Conservation (phyloP, 495 filamentous ascomycete species). For the Penicillium arizonense region DNA sequence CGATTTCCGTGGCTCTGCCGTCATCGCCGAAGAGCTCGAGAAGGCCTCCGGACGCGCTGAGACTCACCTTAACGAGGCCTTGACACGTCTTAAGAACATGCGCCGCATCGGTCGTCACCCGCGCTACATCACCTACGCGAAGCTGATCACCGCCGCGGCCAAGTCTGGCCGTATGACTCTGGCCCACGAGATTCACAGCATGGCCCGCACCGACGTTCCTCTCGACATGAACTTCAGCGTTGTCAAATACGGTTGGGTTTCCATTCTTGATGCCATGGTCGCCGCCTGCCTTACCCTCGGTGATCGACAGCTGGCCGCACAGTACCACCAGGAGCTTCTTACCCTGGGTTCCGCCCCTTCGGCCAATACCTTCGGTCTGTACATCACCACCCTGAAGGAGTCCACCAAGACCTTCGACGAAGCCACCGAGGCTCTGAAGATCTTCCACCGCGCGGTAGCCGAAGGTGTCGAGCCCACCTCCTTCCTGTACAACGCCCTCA, state of each 20-base stretch:
- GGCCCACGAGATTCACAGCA: constrained; percentile 80
- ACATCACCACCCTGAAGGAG: constrained; percentile 96
- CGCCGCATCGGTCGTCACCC: constrained; percentile 88
- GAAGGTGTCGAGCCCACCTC: constrained; percentile 94
- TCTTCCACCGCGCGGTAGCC: constrained; percentile 89
- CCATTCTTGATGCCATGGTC: constrained; percentile 94
- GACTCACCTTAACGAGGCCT: constrained; percentile 73
- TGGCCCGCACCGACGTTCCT: constrained; percentile 85
- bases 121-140: constrained; percentile 92
- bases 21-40: constrained; percentile 87
- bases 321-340: constrained; percentile 86
- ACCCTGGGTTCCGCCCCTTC: constrained; percentile 86
- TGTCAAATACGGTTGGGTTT: constrained; percentile 91
- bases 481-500: constrained; percentile 97
- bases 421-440: constrained; percentile 92
- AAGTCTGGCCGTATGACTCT: constrained; percentile 75
- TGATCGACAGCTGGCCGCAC: constrained; percentile 71
- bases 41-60: constrained; percentile 62
- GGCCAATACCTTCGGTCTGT: constrained; percentile 95
- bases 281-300: constrained; percentile 86
- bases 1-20: constrained; percentile 86
- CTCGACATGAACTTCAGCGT: constrained; percentile 74
- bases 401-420: constrained; percentile 97
- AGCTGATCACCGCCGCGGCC: constrained; percentile 87
- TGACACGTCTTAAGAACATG: constrained; percentile 84